These are phyloP conservation scores for Cyberlindnera bimundalis DNA, from an alignment of 805 yeast genomes.

Conservation along the genomic window DNA sequence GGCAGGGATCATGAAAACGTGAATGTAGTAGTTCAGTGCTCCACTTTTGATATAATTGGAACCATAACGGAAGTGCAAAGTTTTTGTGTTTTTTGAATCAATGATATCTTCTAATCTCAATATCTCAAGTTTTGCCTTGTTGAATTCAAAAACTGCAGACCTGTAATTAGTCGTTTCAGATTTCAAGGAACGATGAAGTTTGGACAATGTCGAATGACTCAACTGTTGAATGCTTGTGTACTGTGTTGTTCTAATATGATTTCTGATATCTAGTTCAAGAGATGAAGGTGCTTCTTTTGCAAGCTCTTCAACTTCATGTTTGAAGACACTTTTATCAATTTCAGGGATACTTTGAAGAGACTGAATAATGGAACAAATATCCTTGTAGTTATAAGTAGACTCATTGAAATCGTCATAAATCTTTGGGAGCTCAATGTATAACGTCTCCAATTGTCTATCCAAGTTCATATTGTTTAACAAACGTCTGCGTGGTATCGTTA, in stretches of 20 bases:
- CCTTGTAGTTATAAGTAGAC: conserved; percentile 56
- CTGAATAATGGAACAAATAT: conserved; percentile 55
- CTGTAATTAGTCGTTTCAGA: conserved; percentile 47
- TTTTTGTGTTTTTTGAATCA: conserved; percentile 36
- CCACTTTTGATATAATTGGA: conserved; percentile 36
- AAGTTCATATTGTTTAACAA: conserved; percentile 36
- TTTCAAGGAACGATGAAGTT: conserved; percentile 50
- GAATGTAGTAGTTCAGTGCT: conserved; percentile 36
- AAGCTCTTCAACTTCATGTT: conserved; percentile 15
- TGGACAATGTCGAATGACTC: conserved; percentile 43
- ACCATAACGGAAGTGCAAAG: conserved; percentile 30
- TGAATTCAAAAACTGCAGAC: conserved; percentile 58
- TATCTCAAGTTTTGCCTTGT: conserved; percentile 44
- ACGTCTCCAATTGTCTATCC: conserved; percentile 30
- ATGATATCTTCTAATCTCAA: conserved; percentile 55
- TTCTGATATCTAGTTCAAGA: conserved; percentile 17
- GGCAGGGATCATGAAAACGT: conserved; percentile 44
- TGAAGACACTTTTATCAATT: conserved; percentile 20
- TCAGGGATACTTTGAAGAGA: conserved; percentile 37
- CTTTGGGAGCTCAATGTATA: conserved; percentile 54
- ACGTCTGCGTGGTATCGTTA: conserved; percentile 56
- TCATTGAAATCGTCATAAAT: conserved; percentile 62
- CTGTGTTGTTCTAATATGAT: conserved; percentile 25
- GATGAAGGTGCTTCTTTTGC: conserved; percentile 15
- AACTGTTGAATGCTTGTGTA: conserved; percentile 24